Base-by-base conservation (phyloP, 371 early-diverging fungal genomes). In the Actinomortierella wolfii region DNA sequence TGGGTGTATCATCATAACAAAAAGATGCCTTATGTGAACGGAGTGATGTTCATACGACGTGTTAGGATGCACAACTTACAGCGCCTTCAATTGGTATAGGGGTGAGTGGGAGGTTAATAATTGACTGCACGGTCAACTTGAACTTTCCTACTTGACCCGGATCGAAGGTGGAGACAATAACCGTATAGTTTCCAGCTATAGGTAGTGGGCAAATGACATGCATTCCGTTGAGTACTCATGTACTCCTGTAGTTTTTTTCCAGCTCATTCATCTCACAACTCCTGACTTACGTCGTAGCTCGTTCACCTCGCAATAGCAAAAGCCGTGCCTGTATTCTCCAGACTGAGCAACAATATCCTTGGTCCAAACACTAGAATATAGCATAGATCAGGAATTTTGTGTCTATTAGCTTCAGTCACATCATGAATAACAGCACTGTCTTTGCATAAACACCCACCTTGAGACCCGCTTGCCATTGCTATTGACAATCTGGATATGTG, bases 61-160 rank as follows among this genome's bases (percentile, higher is more conserved):
- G n/a, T 15, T 11, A 44, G 45, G 29, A 29, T 24, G 26, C 15
- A 14, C 46, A 56, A 79, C 86, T 83, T 69, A 90, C 92, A 17
- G 91, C 92, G 59, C 92, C 92, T 69, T 92, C 92, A n/a, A 82
- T 67, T 11, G 92, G 88, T 54, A 92, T 88, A 6, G 86, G 65
- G 3, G 82, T 79, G 8, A 86, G 45, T 7, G 71, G 51, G 20
- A 90, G 67, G 18, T 77, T 61, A 2, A 64, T 52, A 39, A 78
- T 83, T 45, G 87, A 82, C 39, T 83, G 81, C 11, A 89, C 74
- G 3, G 88, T 85, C 29, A 93, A 69, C 46, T 81, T 84, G 68
- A 87, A 93, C 34, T 84, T 80, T 34, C 90, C 92, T 44, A 85
- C 61, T 50, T 87, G 76, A n/a, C 85, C 85, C 1, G 91, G 81